Percentiles rank a stretch among this genome's conserved stretches.
phyloP scores from a whole-genome alignment of 306 rosid genomes.

The Vigna angularis region DNA sequence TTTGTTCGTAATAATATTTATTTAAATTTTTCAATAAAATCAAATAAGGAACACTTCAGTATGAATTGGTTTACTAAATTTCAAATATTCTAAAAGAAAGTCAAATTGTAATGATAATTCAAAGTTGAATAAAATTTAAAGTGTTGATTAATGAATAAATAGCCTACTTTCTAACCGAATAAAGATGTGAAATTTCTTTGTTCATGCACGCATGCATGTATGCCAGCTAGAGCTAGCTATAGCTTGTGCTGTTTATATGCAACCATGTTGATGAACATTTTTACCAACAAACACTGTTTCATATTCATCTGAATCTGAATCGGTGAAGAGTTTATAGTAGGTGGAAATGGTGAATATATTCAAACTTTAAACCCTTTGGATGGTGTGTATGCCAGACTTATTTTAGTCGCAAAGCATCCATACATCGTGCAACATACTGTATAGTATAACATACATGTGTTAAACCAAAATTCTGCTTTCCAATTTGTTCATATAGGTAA shows the following conservation, averaged over 20 bases:
- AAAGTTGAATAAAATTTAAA: conserved; percentile 37
- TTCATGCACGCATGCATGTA: conserved; percentile 20
- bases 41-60: too few relatives aligned
- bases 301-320: background rate
- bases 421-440: too few relatives aligned
- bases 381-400: background rate
- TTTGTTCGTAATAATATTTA: too few relatives aligned
- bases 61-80: background rate
- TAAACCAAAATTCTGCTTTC: too few relatives aligned
- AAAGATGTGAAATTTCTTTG: background rate
- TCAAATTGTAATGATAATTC: conserved; percentile 23
- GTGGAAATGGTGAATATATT: background rate
- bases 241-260: conserved; percentile 20
- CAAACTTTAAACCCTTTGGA: background rate
- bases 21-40: too few relatives aligned
- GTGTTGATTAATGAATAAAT: conserved; percentile 32
- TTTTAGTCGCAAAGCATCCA: background rate
- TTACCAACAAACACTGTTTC: conserved; percentile 13
- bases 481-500: too few relatives aligned
- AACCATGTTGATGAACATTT: background rate
- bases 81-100: conserved; percentile 25
- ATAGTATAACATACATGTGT: too few relatives aligned
- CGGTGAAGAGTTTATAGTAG: background rate
- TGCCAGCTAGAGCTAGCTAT: background rate
- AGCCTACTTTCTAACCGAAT: conserved; percentile 28